phyloP scores from a whole-genome alignment of 2,329 filamentous ascomycete genomes.

The Fusarium keratoplasticum region DNA sequence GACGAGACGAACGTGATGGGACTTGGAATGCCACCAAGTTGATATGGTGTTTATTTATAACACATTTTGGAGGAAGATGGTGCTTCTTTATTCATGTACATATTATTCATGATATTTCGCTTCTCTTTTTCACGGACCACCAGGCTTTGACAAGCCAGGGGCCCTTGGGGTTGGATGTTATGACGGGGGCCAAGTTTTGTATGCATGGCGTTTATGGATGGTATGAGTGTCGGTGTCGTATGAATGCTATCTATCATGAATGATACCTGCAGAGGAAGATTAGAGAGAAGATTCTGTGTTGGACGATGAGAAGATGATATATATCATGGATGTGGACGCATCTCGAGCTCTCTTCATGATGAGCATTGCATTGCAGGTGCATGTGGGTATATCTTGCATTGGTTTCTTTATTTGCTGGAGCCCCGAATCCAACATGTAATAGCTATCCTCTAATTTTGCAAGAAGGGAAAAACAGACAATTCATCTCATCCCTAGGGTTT shows the following conservation, averaged over 20 bases:
- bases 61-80: not conserved
- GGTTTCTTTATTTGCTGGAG: slow-evolving; percentile 20
- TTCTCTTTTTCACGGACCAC: slow-evolving; percentile 3
- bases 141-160: not conserved
- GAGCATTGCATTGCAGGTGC: not conserved
- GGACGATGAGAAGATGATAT: slow-evolving; percentile 8
- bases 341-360: not conserved
- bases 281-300: slow-evolving; percentile 27
- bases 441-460: slow-evolving; percentile 9
- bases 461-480: slow-evolving; percentile 6
- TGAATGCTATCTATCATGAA: slow-evolving; percentile 32
- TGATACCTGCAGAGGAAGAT: slow-evolving; percentile 29
- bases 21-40: not conserved
- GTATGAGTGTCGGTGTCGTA: slow-evolving; percentile 21
- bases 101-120: slow-evolving; percentile 17
- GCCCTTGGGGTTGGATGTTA: slow-evolving; percentile 31
- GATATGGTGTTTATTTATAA: slow-evolving; percentile 5
- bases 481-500: slow-evolving; percentile 7
- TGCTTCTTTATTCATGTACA: slow-evolving; percentile 29
- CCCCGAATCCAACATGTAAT: slow-evolving; percentile 3
- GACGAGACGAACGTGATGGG: slow-evolving; percentile 13
- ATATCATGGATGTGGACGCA: not conserved
- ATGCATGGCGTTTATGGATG: slow-evolving; percentile 38
- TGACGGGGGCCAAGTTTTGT: slow-evolving; percentile 11
- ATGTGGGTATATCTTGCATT: slow-evolving; percentile 9